Evolutionary conservation across 164 flowering plant species (phyloP), one percentile per base, ranked within the genome.

Genomic region (Vitis amurensis): DNA sequence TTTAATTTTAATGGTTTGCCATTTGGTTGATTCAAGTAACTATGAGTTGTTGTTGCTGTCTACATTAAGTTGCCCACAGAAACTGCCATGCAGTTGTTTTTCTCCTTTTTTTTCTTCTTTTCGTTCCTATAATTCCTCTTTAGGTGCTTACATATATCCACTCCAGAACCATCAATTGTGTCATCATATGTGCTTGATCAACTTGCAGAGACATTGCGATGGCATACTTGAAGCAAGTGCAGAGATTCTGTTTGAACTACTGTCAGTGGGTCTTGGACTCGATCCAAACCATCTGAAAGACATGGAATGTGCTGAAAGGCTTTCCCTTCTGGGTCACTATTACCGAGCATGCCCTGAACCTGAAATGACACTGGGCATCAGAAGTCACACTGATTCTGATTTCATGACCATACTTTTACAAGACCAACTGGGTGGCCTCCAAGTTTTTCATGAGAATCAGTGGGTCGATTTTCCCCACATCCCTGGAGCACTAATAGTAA

Each of bases 271-370:
- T 19, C 70, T 80, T 27, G 76, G 74, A 8, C 74, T 76, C 3
- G 68, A 68, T 4, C 64, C 68, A 8, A 56, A 61, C 16, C 65
- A 73, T 68, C 63, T 81, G 0, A 8, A 4, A 47, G 68, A 49
- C 3, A 71, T 78, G 80, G 80, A 66, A 1, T 81, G 76, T 57
- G 65, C 50, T 0, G 59, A 76, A 10, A 71, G 72, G 8, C 51
- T 10, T 11, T 4, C 2, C 1, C 3, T 75, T 16, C 31, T 73
- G 8, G 1, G 77, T 9, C 75, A 78, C 53, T 78, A 78, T 57
- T 78, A 73, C 19, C 81, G 78, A 8, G 11, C 81, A 3, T 78
- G 81, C 52, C 81, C 79, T 5, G 57, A 81, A 68, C 81, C 81
- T 2, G 74, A 74, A 49, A 59, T 73, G n/a, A 74, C 82, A 3